These are phyloP conservation scores for Axilococcus clingmanii DNA, from an alignment of 139 green algal species.

Conservation along the genomic window DNA sequence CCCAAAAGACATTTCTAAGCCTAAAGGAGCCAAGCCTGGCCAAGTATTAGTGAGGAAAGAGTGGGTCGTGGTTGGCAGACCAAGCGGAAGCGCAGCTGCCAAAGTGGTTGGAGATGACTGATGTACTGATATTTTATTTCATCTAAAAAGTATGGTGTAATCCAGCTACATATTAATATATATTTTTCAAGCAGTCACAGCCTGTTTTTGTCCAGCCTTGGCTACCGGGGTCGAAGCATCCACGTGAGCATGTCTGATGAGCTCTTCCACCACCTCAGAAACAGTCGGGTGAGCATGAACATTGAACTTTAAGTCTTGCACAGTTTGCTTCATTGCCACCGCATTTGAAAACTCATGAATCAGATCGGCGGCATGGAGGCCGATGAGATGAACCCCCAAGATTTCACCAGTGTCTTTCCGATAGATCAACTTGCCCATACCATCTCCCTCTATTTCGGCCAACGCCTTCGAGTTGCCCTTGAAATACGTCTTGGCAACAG, in stretches of 20 bases:
- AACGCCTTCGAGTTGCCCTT: conserved; percentile 97
- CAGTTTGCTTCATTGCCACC: conserved; percentile 74
- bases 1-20: conserved; percentile 57
- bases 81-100: conserved; percentile 17
- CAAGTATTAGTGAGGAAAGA: conserved; percentile 60
- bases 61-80: conserved; percentile 44
- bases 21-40: conserved; percentile 65
- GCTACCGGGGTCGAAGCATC: conserved; percentile 7
- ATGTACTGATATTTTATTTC: not conserved
- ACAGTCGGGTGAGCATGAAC: conserved; percentile 98
- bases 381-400: conserved; percentile 89
- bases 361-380: conserved; percentile 94
- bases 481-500: conserved; percentile 93
- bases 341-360: conserved; percentile 99
- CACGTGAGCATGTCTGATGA: conserved; percentile 24
- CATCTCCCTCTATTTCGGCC: conserved; percentile 94
- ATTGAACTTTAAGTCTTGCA: conserved; percentile 96
- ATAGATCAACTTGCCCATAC: conserved; percentile 97
- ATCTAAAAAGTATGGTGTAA: not conserved
- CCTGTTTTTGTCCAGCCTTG: conserved; percentile 27
- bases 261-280: conserved; percentile 68
- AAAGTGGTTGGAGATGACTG: not conserved
- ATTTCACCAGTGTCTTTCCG: conserved; percentile 94
- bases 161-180: conserved; percentile 3
- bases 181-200: conserved; percentile 21